phyloP scores from a whole-genome alignment of 805 yeast genomes.

The Sugiyamaella valdiviana region DNA sequence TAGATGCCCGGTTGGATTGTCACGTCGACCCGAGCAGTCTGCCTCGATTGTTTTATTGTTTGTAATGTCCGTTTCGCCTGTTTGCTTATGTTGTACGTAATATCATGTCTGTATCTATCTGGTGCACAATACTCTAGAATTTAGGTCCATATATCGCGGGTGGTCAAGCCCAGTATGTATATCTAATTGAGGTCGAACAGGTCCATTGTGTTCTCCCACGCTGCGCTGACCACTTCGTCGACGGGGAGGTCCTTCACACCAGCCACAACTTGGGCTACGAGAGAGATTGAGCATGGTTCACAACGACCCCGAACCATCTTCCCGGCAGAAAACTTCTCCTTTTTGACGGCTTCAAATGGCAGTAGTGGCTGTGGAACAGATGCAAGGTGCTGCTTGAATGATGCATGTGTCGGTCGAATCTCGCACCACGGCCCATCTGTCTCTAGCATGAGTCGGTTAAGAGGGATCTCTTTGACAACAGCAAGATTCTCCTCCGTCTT shows the following conservation, averaged over 20 bases:
- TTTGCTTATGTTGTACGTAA: constrained; percentile 1
- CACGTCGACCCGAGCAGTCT: background rate
- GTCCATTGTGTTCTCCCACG: constrained; percentile 46
- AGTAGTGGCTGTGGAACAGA: constrained; percentile 23
- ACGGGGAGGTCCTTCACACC: constrained; percentile 41
- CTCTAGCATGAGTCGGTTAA: constrained; percentile 68
- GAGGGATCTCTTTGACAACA: constrained; percentile 63
- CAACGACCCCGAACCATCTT: constrained; percentile 72
- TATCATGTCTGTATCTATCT: background rate
- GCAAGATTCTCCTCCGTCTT: constrained; percentile 67
- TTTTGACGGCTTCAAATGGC: constrained; percentile 61
- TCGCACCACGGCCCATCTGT: constrained; percentile 99
- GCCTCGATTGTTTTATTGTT: background rate
- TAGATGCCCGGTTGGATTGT: background rate
- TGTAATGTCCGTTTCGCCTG: background rate
- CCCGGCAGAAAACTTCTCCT: constrained; percentile 46
- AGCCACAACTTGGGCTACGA: constrained; percentile 66
- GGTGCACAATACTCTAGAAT: background rate
- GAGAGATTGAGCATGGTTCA: constrained; percentile 84
- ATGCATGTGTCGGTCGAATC: constrained; percentile 73
- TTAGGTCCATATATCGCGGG: background rate
- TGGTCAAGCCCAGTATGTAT: no score
- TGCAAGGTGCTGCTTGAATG: constrained; percentile 45
- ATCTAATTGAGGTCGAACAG: constrained; percentile 36
- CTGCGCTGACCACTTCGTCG: constrained; percentile 40